Evolutionary conservation across 2,329 filamentous ascomycete genomes (phyloP), one percentile per base, ranked within the genome.

Genomic region (Botrytis hyacinthi): DNA sequence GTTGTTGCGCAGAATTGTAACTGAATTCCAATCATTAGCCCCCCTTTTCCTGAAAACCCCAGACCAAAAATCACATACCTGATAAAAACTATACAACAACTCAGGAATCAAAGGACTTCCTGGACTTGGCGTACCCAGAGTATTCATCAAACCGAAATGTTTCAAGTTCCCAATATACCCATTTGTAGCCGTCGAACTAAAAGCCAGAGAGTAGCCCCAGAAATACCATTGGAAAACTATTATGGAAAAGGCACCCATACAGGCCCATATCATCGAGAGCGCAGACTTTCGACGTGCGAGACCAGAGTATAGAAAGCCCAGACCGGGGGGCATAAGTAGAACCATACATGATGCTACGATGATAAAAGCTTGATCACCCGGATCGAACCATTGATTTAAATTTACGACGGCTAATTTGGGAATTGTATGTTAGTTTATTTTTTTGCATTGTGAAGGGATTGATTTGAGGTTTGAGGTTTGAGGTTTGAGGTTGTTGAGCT

Each of bases 151-250:
- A 75, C 94, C 96, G 79, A 98, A 97, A 83, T 97, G 93, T 78
- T 91, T 88, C 73, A 99, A 85, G 82, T 98, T 90, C 72, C 96
- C 96, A 81, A 99, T 98, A 85, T 93, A 98, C 71, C 93, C 92
- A 84, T 93, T 98, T 78, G 89, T 94, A 7, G 91, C 93, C 22
- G 90, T 90, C 61, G 88, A 87, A 80, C 93, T 96, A 84, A 98
- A 98, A 70, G 95, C 95, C 75, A 99, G 87, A 22, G 95, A 97
- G 84, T 97, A 99, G 54, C 96, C 96, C 95, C 96, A 98, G 83
- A 99, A 98, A 81, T 98, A 98, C 96, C 96, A 99, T 85, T 99
- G 96, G 86, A 99, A 98, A 73, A 93, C 92, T 82, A 98, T 88
- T 81, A 98, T 91, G 66, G 93, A 95, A 81, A 92, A 92, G 65